These are phyloP conservation scores for Phylloporus sp. DNA, from an alignment of 768 basidiomycete genomes.

Conservation along the genomic window DNA sequence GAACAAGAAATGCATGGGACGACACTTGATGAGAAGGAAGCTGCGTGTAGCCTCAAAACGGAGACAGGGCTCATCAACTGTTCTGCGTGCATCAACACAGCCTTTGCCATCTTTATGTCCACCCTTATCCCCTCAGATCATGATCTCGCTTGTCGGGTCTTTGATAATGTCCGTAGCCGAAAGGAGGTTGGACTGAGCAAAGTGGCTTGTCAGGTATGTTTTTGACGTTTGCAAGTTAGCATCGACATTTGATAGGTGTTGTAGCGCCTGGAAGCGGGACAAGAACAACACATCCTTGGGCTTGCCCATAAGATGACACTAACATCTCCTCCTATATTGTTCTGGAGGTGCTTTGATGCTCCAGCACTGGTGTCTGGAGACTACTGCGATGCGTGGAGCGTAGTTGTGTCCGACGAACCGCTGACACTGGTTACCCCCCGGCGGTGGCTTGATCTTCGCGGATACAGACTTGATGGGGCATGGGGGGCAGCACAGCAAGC, in stretches of 20 bases:
- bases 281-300: conserved; percentile 23
- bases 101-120: conserved; percentile 19
- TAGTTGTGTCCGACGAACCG: conserved; percentile 45
- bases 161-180: conserved; percentile 12
- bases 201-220: conserved; percentile 31
- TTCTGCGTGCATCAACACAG: conserved; percentile 24
- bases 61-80: conserved; percentile 33
- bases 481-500: conserved; percentile 75
- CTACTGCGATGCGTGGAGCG: conserved; percentile 52
- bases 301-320: conserved; percentile 43
- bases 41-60: conserved; percentile 43
- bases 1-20: conserved; percentile 38
- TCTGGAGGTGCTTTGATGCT: conserved; percentile 63
- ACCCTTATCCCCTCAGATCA: conserved; percentile 19
- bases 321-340: conserved; percentile 50
- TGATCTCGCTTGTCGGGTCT: conserved; percentile 14
- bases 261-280: conserved; percentile 14
- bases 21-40: conserved; percentile 38
- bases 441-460: conserved; percentile 75
- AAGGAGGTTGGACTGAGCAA: conserved; percentile 28
- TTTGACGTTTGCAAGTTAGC: neutral
- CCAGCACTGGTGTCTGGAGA: conserved; percentile 54
- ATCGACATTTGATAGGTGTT: neutral
- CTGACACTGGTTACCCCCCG: conserved; percentile 55
- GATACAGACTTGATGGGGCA: conserved; percentile 51